Evolutionary conservation across 1,284 basidiomycete genomes (phyloP).

Genomic region (Pseudozyma sp.): DNA sequence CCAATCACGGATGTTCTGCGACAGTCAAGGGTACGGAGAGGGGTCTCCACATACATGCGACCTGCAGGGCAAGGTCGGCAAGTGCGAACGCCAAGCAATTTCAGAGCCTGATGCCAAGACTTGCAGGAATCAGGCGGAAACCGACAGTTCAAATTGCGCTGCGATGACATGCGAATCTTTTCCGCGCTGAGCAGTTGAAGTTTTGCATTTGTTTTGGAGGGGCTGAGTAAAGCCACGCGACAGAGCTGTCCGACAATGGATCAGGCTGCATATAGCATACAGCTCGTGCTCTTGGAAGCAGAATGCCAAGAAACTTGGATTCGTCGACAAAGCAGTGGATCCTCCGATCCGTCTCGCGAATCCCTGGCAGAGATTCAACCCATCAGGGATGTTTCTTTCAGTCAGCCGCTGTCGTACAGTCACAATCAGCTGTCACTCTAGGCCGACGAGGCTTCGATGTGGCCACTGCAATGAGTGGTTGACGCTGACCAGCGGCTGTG

Average conservation of each 20-base stretch:
- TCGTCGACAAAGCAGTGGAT: neutral
- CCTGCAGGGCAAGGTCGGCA: constrained; percentile 1
- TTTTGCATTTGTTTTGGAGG: neutral
- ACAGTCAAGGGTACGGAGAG: neutral
- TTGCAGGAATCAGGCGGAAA: constrained; percentile 1
- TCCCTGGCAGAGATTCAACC: neutral
- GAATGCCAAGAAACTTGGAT: constrained; percentile 42
- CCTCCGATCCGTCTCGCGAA: neutral
- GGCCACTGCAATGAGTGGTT: too few species aligned
- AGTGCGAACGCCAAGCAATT: constrained; percentile 24
- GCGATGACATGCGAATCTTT: neutral
- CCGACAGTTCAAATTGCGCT: constrained; percentile 5
- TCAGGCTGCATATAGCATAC: neutral
- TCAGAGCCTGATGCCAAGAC: constrained; percentile 24
- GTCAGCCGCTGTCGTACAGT: neutral
- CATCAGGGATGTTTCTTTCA: neutral
- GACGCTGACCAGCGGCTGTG: too few species aligned
- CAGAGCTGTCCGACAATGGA: neutral
- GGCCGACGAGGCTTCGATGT: neutral
- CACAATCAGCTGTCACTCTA: neutral
- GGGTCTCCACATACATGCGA: constrained; percentile 6
- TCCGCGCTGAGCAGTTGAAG: too few species aligned
- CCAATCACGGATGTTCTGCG: too few species aligned
- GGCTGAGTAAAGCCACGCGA: constrained; percentile 8
- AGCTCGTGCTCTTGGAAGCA: constrained; percentile 6